A percentile compares a stretch with the other conserved stretches of the same genome.
phyloP scores from a whole-genome alignment of 2,329 filamentous ascomycete species.

The Sporothrix protearum region DNA sequence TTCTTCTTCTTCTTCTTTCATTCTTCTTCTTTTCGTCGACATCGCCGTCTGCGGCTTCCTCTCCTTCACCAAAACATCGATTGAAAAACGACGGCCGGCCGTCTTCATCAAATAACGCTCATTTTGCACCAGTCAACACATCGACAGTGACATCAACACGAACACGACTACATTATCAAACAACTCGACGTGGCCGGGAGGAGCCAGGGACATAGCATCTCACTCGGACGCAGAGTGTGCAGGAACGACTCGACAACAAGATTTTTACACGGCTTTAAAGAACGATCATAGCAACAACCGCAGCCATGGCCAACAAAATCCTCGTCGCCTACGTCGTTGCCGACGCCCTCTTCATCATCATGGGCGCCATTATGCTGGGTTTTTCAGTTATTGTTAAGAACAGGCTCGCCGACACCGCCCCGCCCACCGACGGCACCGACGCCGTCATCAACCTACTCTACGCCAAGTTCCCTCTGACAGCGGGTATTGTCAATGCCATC shows the following conservation, averaged over 20 bases:
- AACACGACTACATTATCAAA: background rate
- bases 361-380: conserved; percentile 53
- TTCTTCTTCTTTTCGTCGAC: background rate
- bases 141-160: background rate
- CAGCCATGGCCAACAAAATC: conserved; percentile 53
- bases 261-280: background rate
- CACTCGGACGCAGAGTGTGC: background rate
- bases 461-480: conserved; percentile 53
- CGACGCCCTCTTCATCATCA: conserved; percentile 51
- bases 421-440: conserved; percentile 44
- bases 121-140: background rate
- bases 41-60: background rate
- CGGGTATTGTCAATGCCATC: conserved; percentile 67
- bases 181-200: background rate
- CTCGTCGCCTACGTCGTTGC: conserved; percentile 47
- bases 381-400: conserved; percentile 50
- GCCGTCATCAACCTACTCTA: conserved; percentile 53
- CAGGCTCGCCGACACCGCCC: conserved; percentile 44
- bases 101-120: background rate
- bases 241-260: background rate
- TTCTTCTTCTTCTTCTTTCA: background rate
- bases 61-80: background rate
- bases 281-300: background rate
- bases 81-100: conserved; percentile 7
- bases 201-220: background rate